Percentiles rank a stretch among this genome's conserved stretches.
Conservation (phyloP, 1,139 yeast species). For the Hanseniaspora gamundiae region DNA sequence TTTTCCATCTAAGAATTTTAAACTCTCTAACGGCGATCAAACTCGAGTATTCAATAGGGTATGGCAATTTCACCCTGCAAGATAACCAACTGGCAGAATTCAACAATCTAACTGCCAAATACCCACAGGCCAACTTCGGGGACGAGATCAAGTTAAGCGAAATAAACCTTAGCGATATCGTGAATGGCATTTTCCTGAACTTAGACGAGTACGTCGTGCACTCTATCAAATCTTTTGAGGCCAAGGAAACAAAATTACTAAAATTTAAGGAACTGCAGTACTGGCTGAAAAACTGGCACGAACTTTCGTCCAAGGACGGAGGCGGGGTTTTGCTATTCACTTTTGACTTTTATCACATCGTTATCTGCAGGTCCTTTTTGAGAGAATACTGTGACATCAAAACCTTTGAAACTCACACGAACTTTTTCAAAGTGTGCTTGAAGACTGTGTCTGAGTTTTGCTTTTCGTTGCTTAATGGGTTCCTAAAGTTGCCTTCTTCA, state of each 20-base stretch:
- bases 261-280: slow-evolving; percentile 25
- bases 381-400: slow-evolving; percentile 17
- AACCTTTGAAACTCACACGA: slow-evolving; percentile 4
- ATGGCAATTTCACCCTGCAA: slow-evolving; percentile 26
- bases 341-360: slow-evolving; percentile 32
- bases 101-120: slow-evolving; percentile 30
- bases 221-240: slow-evolving; percentile 7
- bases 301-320: slow-evolving; percentile 32
- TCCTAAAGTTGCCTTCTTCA: slow-evolving; percentile 32
- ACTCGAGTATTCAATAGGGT: slow-evolving; percentile 35
- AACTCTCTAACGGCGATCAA: slow-evolving; percentile 38
- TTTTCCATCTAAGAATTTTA: slow-evolving; percentile 39
- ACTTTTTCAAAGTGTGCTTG: slow-evolving; percentile 21
- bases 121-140: slow-evolving; percentile 35
- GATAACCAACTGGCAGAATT: slow-evolving; percentile 21
- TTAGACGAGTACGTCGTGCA: slow-evolving; percentile 17
- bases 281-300: slow-evolving; percentile 34
- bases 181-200: slow-evolving; percentile 20
- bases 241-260: slow-evolving; percentile 2
- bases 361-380: slow-evolving; percentile 30
- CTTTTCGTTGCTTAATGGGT: slow-evolving; percentile 30
- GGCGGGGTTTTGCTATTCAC: slow-evolving; percentile 34
- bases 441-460: slow-evolving; percentile 32
- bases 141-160: slow-evolving; percentile 39
- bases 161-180: slow-evolving; percentile 29